Base-by-base conservation (phyloP, 2,329 filamentous ascomycete genomes). In the Elsinoe ampelina region DNA sequence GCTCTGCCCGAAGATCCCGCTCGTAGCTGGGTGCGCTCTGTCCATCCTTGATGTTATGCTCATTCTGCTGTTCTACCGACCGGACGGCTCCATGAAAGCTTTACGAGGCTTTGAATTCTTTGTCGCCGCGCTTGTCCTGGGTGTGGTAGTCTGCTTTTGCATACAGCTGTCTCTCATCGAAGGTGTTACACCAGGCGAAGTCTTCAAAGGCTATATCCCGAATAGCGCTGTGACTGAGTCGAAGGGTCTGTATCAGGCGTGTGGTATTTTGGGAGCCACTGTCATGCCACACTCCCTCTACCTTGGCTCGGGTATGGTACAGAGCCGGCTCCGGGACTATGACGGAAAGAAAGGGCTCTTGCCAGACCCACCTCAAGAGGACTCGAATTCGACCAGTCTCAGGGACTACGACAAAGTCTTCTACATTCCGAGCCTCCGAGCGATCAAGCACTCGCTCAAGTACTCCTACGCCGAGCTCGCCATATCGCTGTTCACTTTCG, bases 241-340 rank as follows among this genome's bases (percentile, higher is more conserved):
- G 1, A 64, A 82, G 64, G 84, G 77, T 48, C 65, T 84, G 0
- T 87, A 86, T 66, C 83, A 87, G 68, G 80, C 85, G 1, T 90
- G 86, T 61, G 86, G 86, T 54, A 90, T 90, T 58, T 75, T 90
- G 0, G 86, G 86, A 1, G 86, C 86, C 2, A 90, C 86, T 0
- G 84, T 86, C 20, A 86, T 86, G 83, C 83, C 83, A 3, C 83
- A 86, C 63, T 83, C 80, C 54, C 71, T 87, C 2, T 87, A 83
- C 62, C 75, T 88, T 2, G 85, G 85, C 19, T 85, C 81, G 4
- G 84, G 84, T 6, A 82, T 87, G 39, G 82, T 86, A 1, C 84
- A 87, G 66, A 75, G 82, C 5, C 80, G 85, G 2, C 78, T 88
- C 2, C 75, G 75, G 19, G 81, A 85, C 15, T 87, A 83, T 63